Evolutionary conservation across 116 monocot genomes (phyloP).

Genomic region (Iris pallida): DNA sequence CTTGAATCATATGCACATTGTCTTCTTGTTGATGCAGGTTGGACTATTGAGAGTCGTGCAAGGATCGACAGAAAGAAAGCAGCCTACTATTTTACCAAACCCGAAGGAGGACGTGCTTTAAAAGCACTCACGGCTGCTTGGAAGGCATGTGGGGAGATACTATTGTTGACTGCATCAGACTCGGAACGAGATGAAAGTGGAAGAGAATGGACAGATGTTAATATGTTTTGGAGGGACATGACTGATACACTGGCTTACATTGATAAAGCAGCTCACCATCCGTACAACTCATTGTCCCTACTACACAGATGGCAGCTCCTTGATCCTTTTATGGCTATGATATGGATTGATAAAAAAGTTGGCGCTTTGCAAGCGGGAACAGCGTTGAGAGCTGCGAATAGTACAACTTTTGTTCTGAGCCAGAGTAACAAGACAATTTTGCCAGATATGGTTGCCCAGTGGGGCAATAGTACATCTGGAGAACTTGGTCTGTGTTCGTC

Average conservation of each 20-base stretch:
- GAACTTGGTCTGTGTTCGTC: background rate
- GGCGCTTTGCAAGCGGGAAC: constrained; percentile 32
- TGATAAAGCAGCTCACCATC: constrained; percentile 26
- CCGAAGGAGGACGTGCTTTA: constrained; percentile 20
- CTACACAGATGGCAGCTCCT: constrained; percentile 68
- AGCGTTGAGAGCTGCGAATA: constrained; percentile 51
- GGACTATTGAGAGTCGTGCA: constrained; percentile 32
- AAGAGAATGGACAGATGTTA: constrained; percentile 51
- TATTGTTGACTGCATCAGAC: constrained; percentile 17
- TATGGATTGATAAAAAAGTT: constrained; percentile 67
- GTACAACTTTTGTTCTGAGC: constrained; percentile 26
- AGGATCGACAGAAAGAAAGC: constrained; percentile 22
- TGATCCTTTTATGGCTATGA: constrained; percentile 74
- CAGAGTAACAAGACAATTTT: background rate
- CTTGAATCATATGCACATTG: constrained; percentile 61
- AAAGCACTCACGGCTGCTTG: constrained; percentile 59
- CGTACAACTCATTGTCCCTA: constrained; percentile 23
- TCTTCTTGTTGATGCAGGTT: constrained; percentile 56
- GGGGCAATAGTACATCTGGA: background rate
- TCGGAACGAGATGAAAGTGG: constrained; percentile 20
- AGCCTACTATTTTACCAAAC: constrained; percentile 32
- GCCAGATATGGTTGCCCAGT: background rate
- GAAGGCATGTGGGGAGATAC: constrained; percentile 50
- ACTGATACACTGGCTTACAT: constrained; percentile 40
- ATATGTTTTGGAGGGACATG: constrained; percentile 61